Percentiles rank a stretch among this genome's conserved stretches.
phyloP scores from a whole-genome alignment of 495 filamentous ascomycete genomes.

The Penicillium pancosmium region DNA sequence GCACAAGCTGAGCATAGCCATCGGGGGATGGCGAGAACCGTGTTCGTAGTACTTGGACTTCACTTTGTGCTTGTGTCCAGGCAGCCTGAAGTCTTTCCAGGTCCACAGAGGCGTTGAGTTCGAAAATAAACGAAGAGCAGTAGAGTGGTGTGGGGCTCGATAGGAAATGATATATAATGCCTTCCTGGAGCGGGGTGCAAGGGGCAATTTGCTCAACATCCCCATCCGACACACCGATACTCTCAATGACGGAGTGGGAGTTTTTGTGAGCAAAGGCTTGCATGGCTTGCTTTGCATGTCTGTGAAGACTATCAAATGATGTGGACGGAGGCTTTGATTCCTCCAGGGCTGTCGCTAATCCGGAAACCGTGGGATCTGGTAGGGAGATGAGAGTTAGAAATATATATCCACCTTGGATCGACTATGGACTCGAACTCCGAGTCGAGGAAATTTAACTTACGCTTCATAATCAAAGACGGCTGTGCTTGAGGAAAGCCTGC shows the following conservation, averaged over 20 bases:
- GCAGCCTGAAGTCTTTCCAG: constrained; percentile 46
- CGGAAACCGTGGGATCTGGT: constrained; percentile 54
- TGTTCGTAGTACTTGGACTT: constrained; percentile 64
- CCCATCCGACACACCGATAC: constrained; percentile 41
- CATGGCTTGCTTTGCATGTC: constrained; percentile 56
- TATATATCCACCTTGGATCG: neutral
- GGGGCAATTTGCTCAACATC: constrained; percentile 72
- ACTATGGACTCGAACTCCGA: neutral
- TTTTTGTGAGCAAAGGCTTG: constrained; percentile 60
- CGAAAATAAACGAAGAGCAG: constrained; percentile 69
- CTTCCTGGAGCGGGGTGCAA: constrained; percentile 78
- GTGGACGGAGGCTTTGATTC: constrained; percentile 11
- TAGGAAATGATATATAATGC: constrained; percentile 73
- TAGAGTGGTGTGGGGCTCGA: constrained; percentile 59
- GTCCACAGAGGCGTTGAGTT: constrained; percentile 46
- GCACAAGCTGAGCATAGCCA: constrained; percentile 71
- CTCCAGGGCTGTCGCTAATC: constrained; percentile 48
- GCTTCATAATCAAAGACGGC: constrained; percentile 66
- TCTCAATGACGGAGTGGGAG: constrained; percentile 46
- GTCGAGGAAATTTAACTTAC: constrained; percentile 31
- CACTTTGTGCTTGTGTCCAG: constrained; percentile 50
- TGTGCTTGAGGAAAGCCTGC: constrained; percentile 58
- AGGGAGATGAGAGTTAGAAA: constrained; percentile 8
- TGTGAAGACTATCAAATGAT: constrained; percentile 31
- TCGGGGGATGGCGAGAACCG: constrained; percentile 65